Conservation (phyloP, 768 basidiomycete species). For the Candolleomyces efflorescens region DNA sequence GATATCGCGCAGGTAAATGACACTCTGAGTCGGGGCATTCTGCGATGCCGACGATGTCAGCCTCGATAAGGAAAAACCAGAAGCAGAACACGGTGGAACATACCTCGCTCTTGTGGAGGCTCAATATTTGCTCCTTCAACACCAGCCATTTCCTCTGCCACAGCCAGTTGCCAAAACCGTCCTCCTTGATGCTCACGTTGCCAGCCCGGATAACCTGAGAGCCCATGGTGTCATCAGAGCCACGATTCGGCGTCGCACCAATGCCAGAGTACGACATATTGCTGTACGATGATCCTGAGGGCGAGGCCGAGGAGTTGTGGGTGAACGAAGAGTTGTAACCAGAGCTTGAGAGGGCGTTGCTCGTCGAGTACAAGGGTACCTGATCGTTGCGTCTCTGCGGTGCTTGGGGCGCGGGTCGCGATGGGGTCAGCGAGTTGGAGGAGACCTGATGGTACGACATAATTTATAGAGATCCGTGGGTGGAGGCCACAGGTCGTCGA, state of each 20-base stretch:
- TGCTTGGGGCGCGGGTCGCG: constrained; percentile 72
- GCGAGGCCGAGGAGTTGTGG: constrained; percentile 38
- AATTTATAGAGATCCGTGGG: background rate
- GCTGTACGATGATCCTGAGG: constrained; percentile 58
- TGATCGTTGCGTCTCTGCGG: constrained; percentile 49
- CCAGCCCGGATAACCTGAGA: constrained; percentile 62
- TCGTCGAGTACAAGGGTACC: constrained; percentile 28
- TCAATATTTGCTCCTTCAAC: constrained; percentile 72
- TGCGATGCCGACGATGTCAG: constrained; percentile 19
- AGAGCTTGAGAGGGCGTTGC: constrained; percentile 43
- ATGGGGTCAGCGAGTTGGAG: constrained; percentile 64
- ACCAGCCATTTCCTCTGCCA: constrained; percentile 92
- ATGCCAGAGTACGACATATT: constrained; percentile 69
- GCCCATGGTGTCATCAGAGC: constrained; percentile 27
- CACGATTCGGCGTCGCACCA: constrained; percentile 70
- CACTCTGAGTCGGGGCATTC: constrained; percentile 53
- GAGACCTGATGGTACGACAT: constrained; percentile 39
- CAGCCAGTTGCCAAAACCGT: constrained; percentile 86
- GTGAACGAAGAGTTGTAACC: constrained; percentile 61
- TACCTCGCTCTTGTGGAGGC: constrained; percentile 92
- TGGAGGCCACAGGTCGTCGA: background rate
- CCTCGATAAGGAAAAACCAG: background rate
- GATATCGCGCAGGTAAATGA: constrained; percentile 72
- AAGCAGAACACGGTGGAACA: constrained; percentile 21
- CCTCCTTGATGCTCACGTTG: constrained; percentile 88